Evolutionary conservation across 1,284 basidiomycete species (phyloP), one percentile per base, ranked within the genome.

Genomic region (Inonotus hispidus): DNA sequence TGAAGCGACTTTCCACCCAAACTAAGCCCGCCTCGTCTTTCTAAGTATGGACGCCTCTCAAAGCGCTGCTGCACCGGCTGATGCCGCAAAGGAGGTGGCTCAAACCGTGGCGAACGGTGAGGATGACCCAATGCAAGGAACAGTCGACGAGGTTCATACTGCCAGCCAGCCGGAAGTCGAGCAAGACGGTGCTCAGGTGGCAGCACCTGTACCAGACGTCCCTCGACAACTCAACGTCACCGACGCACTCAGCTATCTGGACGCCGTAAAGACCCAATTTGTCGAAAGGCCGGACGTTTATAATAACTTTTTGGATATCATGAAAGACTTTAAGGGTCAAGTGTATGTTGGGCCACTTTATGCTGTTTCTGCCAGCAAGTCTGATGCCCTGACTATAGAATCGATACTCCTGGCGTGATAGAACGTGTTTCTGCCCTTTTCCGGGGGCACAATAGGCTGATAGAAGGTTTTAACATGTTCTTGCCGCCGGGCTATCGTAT

Each of bases 391-490:
- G 35, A 49, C 27, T 53, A 46, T 75, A 97, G 94, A 63, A 98
- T 99, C 73, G 96, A 99, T 78, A 99, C 97, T 0, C 97, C 96
- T 0, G 96, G 95, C 63, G 97, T 99, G 69, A 99, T 99, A 71
- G 88, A 95, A 69, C 91, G 97, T 61, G 96, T 99, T 58, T 98
- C 95, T 1, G 87, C 84, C 66, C 87, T 99, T 49, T 99, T 99
- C 75, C 87, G 93, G 67, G 95, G 95, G 13, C 94, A 98, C 74
- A 93, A 92, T 1, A 75, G 82, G 64, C 90, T 99, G 68, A 98
- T 99, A 60, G 92, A 97, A 75, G 97, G 97, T 37, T 99, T 99
- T 84, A 99, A 99, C 78, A 98, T 96, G 2, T 99, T 99, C 76
- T 84, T 99, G 1, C 97, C 97, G 0, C 85, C 92, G 23, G 96